phyloP scores from a whole-genome alignment of 1,284 basidiomycete species.

The Wolfiporia cocos region DNA sequence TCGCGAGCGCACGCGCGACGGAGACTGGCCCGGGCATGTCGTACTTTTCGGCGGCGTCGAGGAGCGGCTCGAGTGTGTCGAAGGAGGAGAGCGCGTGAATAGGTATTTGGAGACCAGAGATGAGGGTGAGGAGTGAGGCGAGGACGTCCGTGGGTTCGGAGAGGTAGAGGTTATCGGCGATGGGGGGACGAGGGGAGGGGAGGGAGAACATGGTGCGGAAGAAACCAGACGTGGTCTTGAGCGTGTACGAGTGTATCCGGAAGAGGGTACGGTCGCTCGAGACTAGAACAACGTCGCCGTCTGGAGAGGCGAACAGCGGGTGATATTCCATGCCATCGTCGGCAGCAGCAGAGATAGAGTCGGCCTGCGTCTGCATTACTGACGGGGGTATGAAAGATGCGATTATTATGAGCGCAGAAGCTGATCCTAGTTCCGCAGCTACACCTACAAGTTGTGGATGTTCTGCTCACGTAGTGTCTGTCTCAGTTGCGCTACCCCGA shows the following conservation, averaged over 20 bases:
- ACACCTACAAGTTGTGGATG: too few relatives aligned
- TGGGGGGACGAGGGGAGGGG: conserved; percentile 33
- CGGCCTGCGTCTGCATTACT: background rate
- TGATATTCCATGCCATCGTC: conserved; percentile 24
- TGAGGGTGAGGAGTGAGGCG: conserved; percentile 51
- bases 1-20: conserved; percentile 45
- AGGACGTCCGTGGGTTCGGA: conserved; percentile 50
- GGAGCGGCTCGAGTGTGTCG: conserved; percentile 45
- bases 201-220: conserved; percentile 55
- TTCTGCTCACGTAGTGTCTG: too few relatives aligned
- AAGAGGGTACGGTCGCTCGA: conserved; percentile 43
- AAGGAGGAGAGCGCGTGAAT: conserved; percentile 43
- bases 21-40: conserved; percentile 59
- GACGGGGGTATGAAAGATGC: too few relatives aligned
- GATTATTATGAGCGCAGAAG: too few relatives aligned
- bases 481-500: too few relatives aligned
- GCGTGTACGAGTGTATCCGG: conserved; percentile 48
- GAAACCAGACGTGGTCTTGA: conserved; percentile 60
- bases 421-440: too few relatives aligned
- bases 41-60: conserved; percentile 61
- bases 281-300: conserved; percentile 44
- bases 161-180: conserved; percentile 40
- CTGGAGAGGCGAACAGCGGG: conserved; percentile 39
- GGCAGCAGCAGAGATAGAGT: conserved; percentile 5
- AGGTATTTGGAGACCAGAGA: conserved; percentile 48